Evolutionary conservation across 2,329 filamentous ascomycete genomes (phyloP).

Genomic region (Pestalotiopsis sp.): DNA sequence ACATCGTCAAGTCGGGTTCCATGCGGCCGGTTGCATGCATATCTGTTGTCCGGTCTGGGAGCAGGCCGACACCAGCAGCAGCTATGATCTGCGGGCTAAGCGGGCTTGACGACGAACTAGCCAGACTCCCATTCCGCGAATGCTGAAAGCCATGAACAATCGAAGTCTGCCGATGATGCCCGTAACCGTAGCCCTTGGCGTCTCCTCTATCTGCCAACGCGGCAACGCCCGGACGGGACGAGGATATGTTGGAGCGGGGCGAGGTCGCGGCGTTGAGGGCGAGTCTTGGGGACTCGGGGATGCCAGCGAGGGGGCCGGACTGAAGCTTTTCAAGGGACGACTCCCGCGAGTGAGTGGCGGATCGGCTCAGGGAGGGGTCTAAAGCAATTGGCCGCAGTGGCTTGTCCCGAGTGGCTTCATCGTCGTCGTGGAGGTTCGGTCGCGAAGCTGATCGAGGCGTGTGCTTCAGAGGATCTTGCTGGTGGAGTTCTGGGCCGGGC

Average conservation of each 20-base stretch:
- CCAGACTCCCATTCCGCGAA: slow-evolving; percentile 83
- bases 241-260: slow-evolving; percentile 41
- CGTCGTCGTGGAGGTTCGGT: slow-evolving; percentile 52
- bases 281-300: slow-evolving; percentile 32
- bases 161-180: slow-evolving; percentile 93
- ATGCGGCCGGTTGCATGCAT: slow-evolving; percentile 48
- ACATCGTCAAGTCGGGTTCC: slow-evolving; percentile 43
- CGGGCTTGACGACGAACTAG: slow-evolving; percentile 79
- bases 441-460: slow-evolving; percentile 51
- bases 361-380: slow-evolving; percentile 40
- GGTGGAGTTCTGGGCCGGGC: slow-evolving; percentile 48
- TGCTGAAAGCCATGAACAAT: slow-evolving; percentile 97
- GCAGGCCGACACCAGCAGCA: slow-evolving; percentile 59
- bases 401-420: slow-evolving; percentile 48
- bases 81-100: slow-evolving; percentile 86
- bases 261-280: slow-evolving; percentile 31
- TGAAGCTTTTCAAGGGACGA: slow-evolving; percentile 59
- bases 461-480: slow-evolving; percentile 53
- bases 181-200: slow-evolving; percentile 62
- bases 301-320: slow-evolving; percentile 32
- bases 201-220: slow-evolving; percentile 55
- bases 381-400: slow-evolving; percentile 50
- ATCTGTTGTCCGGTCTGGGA: slow-evolving; percentile 51
- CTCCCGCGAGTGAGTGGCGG: slow-evolving; percentile 55
- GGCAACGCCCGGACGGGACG: slow-evolving; percentile 42